Evolutionary conservation across 2,329 filamentous ascomycete species (phyloP).

Genomic region (Pseudopithomyces maydicus): DNA sequence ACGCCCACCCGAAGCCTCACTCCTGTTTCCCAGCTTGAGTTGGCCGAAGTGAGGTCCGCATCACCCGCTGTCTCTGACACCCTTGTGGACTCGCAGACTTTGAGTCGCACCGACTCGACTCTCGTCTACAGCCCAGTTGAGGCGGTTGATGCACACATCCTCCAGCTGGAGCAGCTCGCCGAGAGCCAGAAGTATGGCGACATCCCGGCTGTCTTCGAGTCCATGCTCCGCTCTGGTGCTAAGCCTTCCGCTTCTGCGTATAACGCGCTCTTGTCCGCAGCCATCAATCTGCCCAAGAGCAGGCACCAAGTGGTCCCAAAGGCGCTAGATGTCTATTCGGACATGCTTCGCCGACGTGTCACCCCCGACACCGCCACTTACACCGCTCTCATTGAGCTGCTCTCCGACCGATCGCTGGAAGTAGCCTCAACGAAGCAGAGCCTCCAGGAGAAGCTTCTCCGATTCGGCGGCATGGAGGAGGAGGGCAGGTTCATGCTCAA

Average conservation of each 20-base stretch:
- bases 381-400: constrained; percentile 80
- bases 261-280: constrained; percentile 84
- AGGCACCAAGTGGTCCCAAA: constrained; percentile 86
- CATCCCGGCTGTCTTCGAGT: constrained; percentile 89
- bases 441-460: constrained; percentile 79
- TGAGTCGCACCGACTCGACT: constrained; percentile 47
- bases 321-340: constrained; percentile 91
- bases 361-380: constrained; percentile 84
- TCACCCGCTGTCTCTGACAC: constrained; percentile 39
- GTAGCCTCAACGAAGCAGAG: constrained; percentile 72
- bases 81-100: constrained; percentile 29
- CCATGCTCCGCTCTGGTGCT: constrained; percentile 81
- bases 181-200: constrained; percentile 77
- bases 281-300: constrained; percentile 78
- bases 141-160: constrained; percentile 72
- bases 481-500: constrained; percentile 85
- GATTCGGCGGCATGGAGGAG: constrained; percentile 85
- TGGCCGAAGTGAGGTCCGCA: constrained; percentile 36
- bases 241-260: constrained; percentile 85
- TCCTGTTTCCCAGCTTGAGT: constrained; percentile 35
- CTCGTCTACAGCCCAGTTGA: constrained; percentile 66
- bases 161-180: constrained; percentile 77
- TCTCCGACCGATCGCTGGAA: constrained; percentile 81
- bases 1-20: constrained; percentile 16
- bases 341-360: constrained; percentile 89